phyloP scores from a whole-genome alignment of 441 rosid species.

The Hypseocharis bilobata region DNA sequence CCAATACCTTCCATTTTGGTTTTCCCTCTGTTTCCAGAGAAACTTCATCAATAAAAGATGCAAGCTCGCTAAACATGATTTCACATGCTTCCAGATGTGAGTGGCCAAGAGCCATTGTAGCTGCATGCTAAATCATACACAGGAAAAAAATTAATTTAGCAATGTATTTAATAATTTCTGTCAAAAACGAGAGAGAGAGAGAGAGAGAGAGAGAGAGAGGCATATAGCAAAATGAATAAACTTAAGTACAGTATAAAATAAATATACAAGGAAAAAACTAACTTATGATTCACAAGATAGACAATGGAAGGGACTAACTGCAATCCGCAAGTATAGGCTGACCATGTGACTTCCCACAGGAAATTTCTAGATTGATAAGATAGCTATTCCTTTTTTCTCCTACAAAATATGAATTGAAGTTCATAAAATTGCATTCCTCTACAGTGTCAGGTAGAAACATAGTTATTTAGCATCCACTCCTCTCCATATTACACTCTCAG shows the following conservation, averaged over 20 bases:
- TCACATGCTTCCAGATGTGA: constrained; percentile 98
- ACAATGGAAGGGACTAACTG: not conserved
- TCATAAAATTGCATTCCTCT: too few species aligned
- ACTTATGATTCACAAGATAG: not conserved
- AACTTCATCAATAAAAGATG: constrained; percentile 86
- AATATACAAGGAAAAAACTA: not conserved
- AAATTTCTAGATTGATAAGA: too few species aligned
- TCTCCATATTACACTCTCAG: not conserved
- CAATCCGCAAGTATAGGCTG: not conserved
- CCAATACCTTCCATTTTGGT: constrained; percentile 92
- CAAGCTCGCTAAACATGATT: constrained; percentile 82
- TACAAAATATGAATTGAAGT: too few species aligned
- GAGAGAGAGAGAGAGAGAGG: too few species aligned
- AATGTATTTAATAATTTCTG: constrained; percentile 12
- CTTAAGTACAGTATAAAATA: too few species aligned
- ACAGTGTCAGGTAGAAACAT: too few species aligned
- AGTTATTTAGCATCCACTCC: not conserved
- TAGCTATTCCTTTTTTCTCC: too few species aligned
- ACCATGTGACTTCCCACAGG: not conserved
- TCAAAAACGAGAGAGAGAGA: too few species aligned
- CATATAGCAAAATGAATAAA: too few species aligned
- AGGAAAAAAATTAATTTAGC: constrained; percentile 22
- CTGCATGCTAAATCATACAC: constrained; percentile 60
- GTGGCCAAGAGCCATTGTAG: constrained; percentile 97
- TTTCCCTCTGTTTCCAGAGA: constrained; percentile 91